Percentiles rank a stretch among this genome's conserved stretches.
Conservation (phyloP, 345 rosid genomes). For the Populus pruinosa region DNA sequence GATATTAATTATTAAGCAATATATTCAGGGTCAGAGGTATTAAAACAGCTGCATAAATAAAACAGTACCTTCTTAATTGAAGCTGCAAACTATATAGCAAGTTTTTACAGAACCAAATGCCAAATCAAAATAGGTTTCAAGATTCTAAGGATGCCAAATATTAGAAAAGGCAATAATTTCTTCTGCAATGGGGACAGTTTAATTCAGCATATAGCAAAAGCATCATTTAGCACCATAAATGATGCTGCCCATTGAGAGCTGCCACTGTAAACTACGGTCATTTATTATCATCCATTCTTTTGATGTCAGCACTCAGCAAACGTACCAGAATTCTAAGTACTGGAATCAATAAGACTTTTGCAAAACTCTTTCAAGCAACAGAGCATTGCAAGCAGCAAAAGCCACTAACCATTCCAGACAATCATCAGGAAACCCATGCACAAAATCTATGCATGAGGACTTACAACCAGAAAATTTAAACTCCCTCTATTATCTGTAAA, state of each 20-base stretch:
- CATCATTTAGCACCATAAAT: too few relatives aligned
- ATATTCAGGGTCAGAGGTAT: not conserved
- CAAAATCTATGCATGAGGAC: not conserved
- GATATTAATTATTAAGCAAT: not conserved
- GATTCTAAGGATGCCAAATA: not conserved
- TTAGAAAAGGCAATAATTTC: not conserved
- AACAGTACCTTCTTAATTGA: not conserved
- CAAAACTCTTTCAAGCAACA: not conserved
- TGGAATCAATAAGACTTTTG: not conserved
- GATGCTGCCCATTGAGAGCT: not conserved
- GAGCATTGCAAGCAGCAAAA: not conserved
- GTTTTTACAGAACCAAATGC: not conserved
- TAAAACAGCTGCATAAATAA: not conserved
- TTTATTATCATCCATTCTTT: not conserved
- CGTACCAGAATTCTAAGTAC: not conserved
- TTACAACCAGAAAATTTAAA: not conserved
- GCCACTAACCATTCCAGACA: not conserved
- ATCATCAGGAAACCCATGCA: not conserved
- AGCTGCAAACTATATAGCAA: not conserved
- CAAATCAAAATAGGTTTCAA: not conserved
- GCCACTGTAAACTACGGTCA: not conserved
- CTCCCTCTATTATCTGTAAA: not conserved
- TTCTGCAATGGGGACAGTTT: not conserved
- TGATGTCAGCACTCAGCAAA: not conserved
- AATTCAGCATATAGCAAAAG: not conserved